Evolutionary conservation across 2,329 filamentous ascomycete species (phyloP).

Genomic region (Neonectria faginata): DNA sequence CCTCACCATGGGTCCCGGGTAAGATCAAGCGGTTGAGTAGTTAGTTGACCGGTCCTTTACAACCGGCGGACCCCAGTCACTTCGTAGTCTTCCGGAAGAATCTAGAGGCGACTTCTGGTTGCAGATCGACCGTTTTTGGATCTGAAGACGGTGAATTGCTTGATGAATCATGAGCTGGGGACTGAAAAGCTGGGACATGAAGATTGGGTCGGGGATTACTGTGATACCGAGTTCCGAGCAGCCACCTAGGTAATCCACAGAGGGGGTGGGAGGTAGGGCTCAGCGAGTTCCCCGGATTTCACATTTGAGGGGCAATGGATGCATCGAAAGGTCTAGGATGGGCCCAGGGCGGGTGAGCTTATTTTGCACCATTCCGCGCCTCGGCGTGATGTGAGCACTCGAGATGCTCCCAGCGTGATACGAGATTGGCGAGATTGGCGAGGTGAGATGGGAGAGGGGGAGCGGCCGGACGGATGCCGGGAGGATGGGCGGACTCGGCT

Average conservation of each 20-base stretch:
- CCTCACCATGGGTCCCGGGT: not conserved
- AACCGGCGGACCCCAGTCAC: not conserved
- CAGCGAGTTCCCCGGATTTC: not conserved
- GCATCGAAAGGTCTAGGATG: not conserved
- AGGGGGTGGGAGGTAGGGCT: not conserved
- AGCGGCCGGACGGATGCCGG: not conserved
- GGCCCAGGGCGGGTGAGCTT: constrained; percentile 11
- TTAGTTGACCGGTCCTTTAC: not conserved
- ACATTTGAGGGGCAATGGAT: not conserved
- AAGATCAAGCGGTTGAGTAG: not conserved
- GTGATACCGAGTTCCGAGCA: not conserved
- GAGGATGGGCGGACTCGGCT: not conserved
- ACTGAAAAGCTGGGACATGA: not conserved
- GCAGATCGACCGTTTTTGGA: not conserved
- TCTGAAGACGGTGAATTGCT: not conserved
- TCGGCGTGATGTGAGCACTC: not conserved
- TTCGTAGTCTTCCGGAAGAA: not conserved
- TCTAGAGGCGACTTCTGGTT: not conserved
- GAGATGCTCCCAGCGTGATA: not conserved
- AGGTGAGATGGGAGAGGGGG: not conserved
- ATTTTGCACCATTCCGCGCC: constrained; percentile 20
- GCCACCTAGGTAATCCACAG: not conserved
- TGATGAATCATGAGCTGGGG: not conserved
- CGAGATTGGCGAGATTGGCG: constrained; percentile 19
- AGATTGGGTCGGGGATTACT: not conserved